Evolutionary conservation across 768 basidiomycete genomes (phyloP), one percentile per base, ranked within the genome.

Genomic region (Panus rudis): DNA sequence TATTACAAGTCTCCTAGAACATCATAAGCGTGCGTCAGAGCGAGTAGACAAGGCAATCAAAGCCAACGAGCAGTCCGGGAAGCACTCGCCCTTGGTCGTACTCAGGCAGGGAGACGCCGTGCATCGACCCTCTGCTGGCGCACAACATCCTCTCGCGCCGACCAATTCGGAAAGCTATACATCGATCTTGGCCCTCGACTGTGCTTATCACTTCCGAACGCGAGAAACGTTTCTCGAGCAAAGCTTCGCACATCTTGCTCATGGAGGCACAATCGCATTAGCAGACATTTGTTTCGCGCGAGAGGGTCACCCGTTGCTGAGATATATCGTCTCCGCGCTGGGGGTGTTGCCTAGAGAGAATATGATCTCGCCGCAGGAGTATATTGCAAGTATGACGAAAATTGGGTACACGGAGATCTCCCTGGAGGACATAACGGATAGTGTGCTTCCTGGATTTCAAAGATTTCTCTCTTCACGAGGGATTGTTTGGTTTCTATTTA

Each of bases 161-260:
- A 51, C 60, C 4, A 37, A 39, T 11, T 35, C 32, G 8, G 39
- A 42, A 12, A 27, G 40, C 12, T 82, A 72, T 52, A 70, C 76
- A 43, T 60, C 63, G 14, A 72, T 84, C 25, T 63, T 81, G 20
- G 79, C 78, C 0, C 64, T 83, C 12, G 82, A 85, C 53, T 84
- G 81, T 49, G 81, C 80, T 2, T 84, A 82, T 53, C 81, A 85
- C 53, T 84, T 82, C 55, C 48, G 66, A 11, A 73, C 76, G 1
- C 72, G 81, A 22, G 49, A 50, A 6, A 47, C 42, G 5, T 83
- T 84, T 54, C 65, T 84, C 10, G 55, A 58, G 12, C 80, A 83
- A 54, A 59, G 67, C 3, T 68, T 72, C 50, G 39, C 26, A 4
- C 69, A 67, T 28, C 69, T 84, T 4, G 54, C 57, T 0, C 65